Conservation (phyloP, 805 yeast genomes). For the Candida caryicola region DNA sequence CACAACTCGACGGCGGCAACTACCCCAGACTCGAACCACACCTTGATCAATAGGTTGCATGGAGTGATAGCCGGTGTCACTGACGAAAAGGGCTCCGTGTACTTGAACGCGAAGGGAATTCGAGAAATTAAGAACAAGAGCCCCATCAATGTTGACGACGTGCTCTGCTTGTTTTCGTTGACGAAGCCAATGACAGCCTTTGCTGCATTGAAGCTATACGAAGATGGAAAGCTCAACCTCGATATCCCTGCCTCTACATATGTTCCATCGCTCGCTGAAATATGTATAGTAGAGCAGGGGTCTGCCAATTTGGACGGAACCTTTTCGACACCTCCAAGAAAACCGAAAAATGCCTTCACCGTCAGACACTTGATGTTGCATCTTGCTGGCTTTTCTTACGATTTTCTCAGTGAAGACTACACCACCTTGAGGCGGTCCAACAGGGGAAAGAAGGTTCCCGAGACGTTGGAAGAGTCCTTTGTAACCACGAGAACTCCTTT, state of each 20-base stretch:
- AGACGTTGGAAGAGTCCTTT: conserved; percentile 9
- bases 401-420: conserved; percentile 14
- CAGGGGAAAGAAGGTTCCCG: conserved; percentile 10
- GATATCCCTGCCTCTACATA: conserved; percentile 32
- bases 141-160: conserved; percentile 16
- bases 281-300: conserved; percentile 26
- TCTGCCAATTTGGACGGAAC: conserved; percentile 26
- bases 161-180: conserved; percentile 25
- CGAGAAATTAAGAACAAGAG: conserved; percentile 15
- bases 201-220: conserved; percentile 34
- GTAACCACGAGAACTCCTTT: conserved; percentile 14
- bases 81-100: conserved; percentile 18
- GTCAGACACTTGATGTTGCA: conserved; percentile 29
- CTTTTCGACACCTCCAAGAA: conserved; percentile 18
- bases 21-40: neutral
- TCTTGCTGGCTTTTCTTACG: conserved; percentile 27
- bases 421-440: conserved; percentile 8
- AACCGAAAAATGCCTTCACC: conserved; percentile 25
- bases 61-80: conserved; percentile 32
- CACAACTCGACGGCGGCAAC: neutral
- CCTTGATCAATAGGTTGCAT: conserved; percentile 9
- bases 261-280: conserved; percentile 30
- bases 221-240: conserved; percentile 29
- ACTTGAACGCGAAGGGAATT: conserved; percentile 23
- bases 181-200: conserved; percentile 35